Evolutionary conservation across 306 rosid genomes (phyloP).

Genomic region (Hippophae tibetana): DNA sequence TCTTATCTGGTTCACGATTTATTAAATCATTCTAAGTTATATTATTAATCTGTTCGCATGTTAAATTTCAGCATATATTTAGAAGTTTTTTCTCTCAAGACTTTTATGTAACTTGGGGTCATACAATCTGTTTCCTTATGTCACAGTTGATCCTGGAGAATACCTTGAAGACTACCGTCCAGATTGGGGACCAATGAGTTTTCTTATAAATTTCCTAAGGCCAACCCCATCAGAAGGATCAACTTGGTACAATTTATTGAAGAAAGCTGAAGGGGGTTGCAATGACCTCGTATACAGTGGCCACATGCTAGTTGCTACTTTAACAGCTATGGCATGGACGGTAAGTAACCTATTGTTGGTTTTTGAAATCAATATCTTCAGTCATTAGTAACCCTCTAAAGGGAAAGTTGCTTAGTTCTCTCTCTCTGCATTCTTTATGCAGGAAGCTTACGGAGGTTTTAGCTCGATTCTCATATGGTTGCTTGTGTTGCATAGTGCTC

Average conservation of each 20-base stretch:
- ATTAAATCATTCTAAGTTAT: too few relatives aligned
- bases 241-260: conserved; percentile 70
- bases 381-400: not conserved
- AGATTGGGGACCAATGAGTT: conserved; percentile 81
- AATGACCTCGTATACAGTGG: conserved; percentile 94
- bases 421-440: conserved; percentile 20
- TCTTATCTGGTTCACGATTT: too few relatives aligned
- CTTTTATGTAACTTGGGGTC: too few relatives aligned
- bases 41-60: too few relatives aligned
- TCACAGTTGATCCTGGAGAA: conserved; percentile 56
- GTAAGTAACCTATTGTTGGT: conserved; percentile 29
- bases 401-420: conserved; percentile 7
- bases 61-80: too few relatives aligned
- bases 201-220: conserved; percentile 65
- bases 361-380: conserved; percentile 1
- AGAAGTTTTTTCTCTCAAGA: too few relatives aligned
- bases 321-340: conserved; percentile 99
- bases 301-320: conserved; percentile 90
- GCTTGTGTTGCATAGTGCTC: conserved; percentile 74
- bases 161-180: conserved; percentile 44
- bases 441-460: conserved; percentile 94
- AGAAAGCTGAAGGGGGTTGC: conserved; percentile 93
- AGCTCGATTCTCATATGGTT: conserved; percentile 84
- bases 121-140: conserved; percentile 2
- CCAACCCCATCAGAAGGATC: conserved; percentile 65